Evolutionary conservation across 2,329 filamentous ascomycete species (phyloP), one percentile per base, ranked within the genome.

Genomic region (Teratosphaeriaceae sp.): DNA sequence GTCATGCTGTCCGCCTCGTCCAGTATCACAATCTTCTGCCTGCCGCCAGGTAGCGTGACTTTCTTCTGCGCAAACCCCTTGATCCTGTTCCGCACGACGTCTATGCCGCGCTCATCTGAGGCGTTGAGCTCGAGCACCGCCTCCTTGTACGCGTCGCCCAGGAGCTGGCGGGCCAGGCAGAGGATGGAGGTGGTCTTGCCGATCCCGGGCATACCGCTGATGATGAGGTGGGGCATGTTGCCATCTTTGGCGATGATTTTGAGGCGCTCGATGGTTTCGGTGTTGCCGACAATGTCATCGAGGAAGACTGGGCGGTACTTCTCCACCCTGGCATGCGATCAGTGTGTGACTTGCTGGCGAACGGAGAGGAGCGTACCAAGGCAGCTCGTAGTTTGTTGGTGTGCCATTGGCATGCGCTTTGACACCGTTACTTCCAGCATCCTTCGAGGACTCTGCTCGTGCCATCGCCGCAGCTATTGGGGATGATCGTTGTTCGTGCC

Each of bases 41-140:
- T 79, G 7, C 92, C 92, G 1, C 82, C 72, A 0, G 92, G 88
- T 11, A 98, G 74, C 1, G 92, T 98, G 55, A 98, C 92, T 68
- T 98, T 98, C 68, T 98, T 98, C 67, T 97, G 92, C 3, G 92
- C 92, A 60, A 98, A 98, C 6, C 88, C 88, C 70, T 98, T 98
- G 73, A 98, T 98, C 50, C 92, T 77, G 64, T 96, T 96, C 40
- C 92, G 81, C 20, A 98, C 92, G 15, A 98, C 92, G 60, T 98
- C 92, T 63, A 98, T 98, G 58, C 90, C 84, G 75, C 92, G 78
- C 67, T 98, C 92, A 57, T 98, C 92, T 59, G 86, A 94, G 44
- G 92, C 92, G 62, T 98, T 98, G 54, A 98, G 75, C 65, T 98
- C 92, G 47, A 98, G 69, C 2, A 98, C 92, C 0, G 92, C 92